Evolutionary conservation across 495 filamentous ascomycete genomes (phyloP), one percentile per base, ranked within the genome.

Genomic region (Penicillium longicatenatum): DNA sequence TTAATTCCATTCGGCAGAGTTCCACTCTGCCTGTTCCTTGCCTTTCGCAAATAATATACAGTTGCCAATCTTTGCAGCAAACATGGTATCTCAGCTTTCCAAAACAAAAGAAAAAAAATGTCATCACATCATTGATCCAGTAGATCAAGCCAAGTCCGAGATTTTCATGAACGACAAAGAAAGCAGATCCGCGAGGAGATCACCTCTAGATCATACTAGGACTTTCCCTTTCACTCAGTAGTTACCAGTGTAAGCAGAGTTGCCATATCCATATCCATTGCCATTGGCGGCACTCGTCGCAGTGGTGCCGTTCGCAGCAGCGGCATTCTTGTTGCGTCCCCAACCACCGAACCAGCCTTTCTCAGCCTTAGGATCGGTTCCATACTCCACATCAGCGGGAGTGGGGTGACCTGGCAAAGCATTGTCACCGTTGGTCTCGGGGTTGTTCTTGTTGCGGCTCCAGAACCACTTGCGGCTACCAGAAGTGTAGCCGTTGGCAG

Each of bases 401-500:
- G 73, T 74, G 7, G 72, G 70, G 50, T 76, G 72, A 33, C 53
- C 68, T 20, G 69, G 70, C 17, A 78, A 71, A 39, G 68, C 59
- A 44, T 78, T 65, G 17, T 68, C 61, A 45, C 55, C 68, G 22
- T 29, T 50, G 4, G 63, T 65, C 48, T 75, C 78, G 41, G 67
- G 67, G 62, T 62, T 68, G 52, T 74, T 70, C 70, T 76, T 76
- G 62, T 74, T 80, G 59, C 72, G 74, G 54, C 72, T 73, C 77
- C 80, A 86, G 73, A 61, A 68, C 35, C 74, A 68, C 26, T 73
- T 79, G 58, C 79, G 79, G 51, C 74, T 84, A 51, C 89, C 91
- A 26, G 81, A 84, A 19, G 89, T 92, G 76, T 93, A 92, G 68
- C 83, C 79, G 79, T 92, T 93, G 50, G 82, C 78, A 8, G 90